Evolutionary conservation across 768 basidiomycete species (phyloP).

Genomic region (Boletales sp.): DNA sequence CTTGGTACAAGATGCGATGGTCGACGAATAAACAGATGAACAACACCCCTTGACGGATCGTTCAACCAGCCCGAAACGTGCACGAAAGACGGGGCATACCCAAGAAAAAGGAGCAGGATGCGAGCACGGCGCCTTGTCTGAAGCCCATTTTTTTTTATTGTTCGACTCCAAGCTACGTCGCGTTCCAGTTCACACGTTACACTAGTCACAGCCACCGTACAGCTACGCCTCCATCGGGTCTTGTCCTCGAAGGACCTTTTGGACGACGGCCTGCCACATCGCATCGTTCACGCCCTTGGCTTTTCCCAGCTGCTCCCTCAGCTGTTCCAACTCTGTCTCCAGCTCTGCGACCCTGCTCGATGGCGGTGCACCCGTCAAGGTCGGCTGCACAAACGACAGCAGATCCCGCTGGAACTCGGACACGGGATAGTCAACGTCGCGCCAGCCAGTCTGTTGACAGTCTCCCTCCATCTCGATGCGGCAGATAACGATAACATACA

Average conservation of each 20-base stretch:
- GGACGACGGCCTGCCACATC: conserved; percentile 89
- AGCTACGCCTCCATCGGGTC: conserved; percentile 13
- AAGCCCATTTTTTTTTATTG: conserved; percentile 65
- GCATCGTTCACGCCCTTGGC: conserved; percentile 91
- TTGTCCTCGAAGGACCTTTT: conserved; percentile 43
- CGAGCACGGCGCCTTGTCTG: conserved; percentile 82
- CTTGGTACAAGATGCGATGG: conserved; percentile 75
- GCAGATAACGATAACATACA: neutral
- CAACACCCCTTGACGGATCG: conserved; percentile 54
- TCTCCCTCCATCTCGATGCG: no score
- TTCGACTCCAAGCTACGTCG: conserved; percentile 1
- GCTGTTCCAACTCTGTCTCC: conserved; percentile 62
- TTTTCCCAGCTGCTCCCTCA: conserved; percentile 70
- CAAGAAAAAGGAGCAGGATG: conserved; percentile 86
- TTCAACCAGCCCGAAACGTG: conserved; percentile 15
- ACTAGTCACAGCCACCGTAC: conserved; percentile 18
- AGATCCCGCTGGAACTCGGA: conserved; percentile 66
- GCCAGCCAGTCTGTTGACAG: conserved; percentile 6
- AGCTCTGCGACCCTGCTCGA: conserved; percentile 63
- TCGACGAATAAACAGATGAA: conserved; percentile 88
- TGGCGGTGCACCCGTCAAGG: conserved; percentile 34
- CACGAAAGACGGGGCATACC: conserved; percentile 44
- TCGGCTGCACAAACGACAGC: conserved; percentile 57
- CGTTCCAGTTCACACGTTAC: conserved; percentile 12
- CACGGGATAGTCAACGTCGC: conserved; percentile 38